These are phyloP conservation scores for Bolboschoenus planiculmis DNA, from an alignment of 176 grass and related monocot genomes.

Conservation along the genomic window DNA sequence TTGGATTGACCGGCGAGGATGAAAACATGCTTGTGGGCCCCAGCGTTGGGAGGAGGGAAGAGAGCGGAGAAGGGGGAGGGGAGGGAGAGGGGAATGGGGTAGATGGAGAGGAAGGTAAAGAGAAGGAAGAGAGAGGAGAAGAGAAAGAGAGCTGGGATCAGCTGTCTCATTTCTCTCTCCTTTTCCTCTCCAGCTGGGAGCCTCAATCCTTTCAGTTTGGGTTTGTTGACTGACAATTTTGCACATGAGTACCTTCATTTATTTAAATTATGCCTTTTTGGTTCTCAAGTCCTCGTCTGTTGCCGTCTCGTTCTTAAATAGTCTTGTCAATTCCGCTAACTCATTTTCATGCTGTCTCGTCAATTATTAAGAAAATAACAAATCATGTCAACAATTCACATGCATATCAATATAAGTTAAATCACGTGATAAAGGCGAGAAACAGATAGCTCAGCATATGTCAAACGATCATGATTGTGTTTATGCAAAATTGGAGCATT, in stretches of 20 bases:
- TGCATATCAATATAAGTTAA: background rate
- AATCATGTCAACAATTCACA: background rate
- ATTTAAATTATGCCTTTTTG: background rate
- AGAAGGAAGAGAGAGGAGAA: conserved; percentile 24
- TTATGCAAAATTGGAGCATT: background rate
- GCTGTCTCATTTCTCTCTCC: conserved; percentile 12
- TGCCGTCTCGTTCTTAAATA: background rate
- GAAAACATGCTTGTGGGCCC: conserved; percentile 50
- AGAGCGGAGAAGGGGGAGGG: conserved; percentile 6
- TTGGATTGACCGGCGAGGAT: conserved; percentile 87
- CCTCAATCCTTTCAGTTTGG: background rate
- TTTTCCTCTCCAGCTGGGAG: background rate
- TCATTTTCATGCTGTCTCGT: background rate
- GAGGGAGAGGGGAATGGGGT: conserved; percentile 9
- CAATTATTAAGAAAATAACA: background rate
- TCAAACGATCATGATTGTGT: background rate
- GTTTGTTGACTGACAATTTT: background rate
- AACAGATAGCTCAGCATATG: background rate
- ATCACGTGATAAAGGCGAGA: background rate
- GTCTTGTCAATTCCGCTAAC: background rate
- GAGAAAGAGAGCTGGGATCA: conserved; percentile 28
- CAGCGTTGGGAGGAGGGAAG: conserved; percentile 31
- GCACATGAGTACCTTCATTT: background rate
- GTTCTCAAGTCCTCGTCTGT: background rate
- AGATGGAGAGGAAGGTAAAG: conserved; percentile 29